Conservation (phyloP, 805 yeast genomes). For the Candida nonsorbophila region DNA sequence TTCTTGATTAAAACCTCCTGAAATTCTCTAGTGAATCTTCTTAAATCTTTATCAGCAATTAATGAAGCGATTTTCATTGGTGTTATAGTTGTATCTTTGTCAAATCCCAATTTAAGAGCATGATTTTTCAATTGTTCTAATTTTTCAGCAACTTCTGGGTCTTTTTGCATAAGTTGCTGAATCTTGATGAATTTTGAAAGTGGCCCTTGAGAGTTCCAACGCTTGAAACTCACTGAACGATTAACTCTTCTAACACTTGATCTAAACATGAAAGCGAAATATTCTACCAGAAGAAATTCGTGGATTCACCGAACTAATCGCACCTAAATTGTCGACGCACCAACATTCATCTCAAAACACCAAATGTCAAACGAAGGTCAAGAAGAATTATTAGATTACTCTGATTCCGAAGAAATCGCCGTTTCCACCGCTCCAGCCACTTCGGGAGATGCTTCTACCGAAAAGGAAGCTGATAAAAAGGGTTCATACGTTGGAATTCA, state of each 20-base stretch:
- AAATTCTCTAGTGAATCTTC: slow-evolving; percentile 20
- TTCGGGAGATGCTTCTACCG: slow-evolving; percentile 39
- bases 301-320: background rate
- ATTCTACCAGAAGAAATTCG: too few relatives aligned
- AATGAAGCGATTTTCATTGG: too few relatives aligned
- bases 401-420: slow-evolving; percentile 95
- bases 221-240: background rate
- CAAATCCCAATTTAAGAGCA: too few relatives aligned
- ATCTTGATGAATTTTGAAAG: background rate
- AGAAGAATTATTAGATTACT: slow-evolving; percentile 98
- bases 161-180: too few relatives aligned
- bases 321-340: background rate
- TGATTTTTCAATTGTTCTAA: slow-evolving; percentile 12
- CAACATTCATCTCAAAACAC: background rate
- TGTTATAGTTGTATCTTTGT: too few relatives aligned
- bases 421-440: slow-evolving; percentile 52
- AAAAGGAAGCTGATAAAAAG: slow-evolving; percentile 72
- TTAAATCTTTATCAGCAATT: too few relatives aligned
- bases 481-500: slow-evolving; percentile 98
- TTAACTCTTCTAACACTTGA: too few relatives aligned
- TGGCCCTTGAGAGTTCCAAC: background rate
- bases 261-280: too few relatives aligned
- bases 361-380: slow-evolving; percentile 92
- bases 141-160: slow-evolving; percentile 6
- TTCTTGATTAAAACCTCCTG: slow-evolving; percentile 26